Conservation (phyloP, 2,329 filamentous ascomycete genomes). For the Ascochyta lentis region DNA sequence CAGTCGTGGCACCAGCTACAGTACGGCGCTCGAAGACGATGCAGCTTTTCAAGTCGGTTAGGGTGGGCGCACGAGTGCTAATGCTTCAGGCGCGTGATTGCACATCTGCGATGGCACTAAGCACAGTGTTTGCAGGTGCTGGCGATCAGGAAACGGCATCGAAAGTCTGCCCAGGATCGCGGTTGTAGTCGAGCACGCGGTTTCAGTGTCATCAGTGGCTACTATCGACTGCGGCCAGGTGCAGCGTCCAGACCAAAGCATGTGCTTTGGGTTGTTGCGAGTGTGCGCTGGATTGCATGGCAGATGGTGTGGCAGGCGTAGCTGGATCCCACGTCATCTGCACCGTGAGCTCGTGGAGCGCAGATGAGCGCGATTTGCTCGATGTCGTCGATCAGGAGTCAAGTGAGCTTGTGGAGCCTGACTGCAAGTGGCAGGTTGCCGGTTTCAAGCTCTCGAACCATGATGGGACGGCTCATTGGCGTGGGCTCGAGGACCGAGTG, state of each 20-base stretch:
- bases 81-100: no score
- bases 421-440: not conserved
- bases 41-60: no score
- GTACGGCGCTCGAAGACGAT: no score
- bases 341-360: not conserved
- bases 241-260: not conserved
- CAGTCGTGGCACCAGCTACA: no score
- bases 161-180: constrained; percentile 3
- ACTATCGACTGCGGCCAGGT: not conserved
- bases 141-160: not conserved
- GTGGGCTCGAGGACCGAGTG: not conserved
- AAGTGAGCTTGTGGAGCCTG: not conserved
- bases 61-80: no score
- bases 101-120: not conserved
- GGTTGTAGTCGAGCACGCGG: not conserved
- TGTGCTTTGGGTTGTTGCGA: no score
- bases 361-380: constrained; percentile 6
- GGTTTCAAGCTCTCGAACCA: no score
- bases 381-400: constrained; percentile 1
- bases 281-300: not conserved
- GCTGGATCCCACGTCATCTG: not conserved
- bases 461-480: no score
- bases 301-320: not conserved
- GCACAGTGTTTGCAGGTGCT: not conserved
- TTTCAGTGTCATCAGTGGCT: not conserved